Evolutionary conservation across 2,329 filamentous ascomycete genomes (phyloP), one percentile per base, ranked within the genome.

Genomic region (Venturia aucupariae): DNA sequence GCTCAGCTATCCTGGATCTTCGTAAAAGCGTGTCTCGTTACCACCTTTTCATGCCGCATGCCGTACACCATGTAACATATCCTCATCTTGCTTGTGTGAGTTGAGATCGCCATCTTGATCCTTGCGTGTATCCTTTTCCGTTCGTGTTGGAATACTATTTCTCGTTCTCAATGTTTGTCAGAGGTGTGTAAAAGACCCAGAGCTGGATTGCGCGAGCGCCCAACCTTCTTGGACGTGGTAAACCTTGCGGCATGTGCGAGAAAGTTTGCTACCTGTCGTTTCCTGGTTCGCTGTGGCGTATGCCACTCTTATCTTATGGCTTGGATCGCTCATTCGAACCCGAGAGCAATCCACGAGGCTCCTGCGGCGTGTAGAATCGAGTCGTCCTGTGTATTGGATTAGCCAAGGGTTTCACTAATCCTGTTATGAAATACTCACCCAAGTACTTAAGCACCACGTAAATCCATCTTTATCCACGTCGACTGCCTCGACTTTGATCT

Each of bases 391-490:
- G 5, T 32, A 68, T 22, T 69, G 67, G 38, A 69, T 65, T 62
- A 72, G 64, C 22, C 64, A 63, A 69, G 68, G 70, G 42, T 62
- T 65, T 46, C 69, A 71, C 1, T 51, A 19, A 41, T 24, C 10
- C 22, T 2, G 10, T 39, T 17, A n/a, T 35, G 24, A 59, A 62
- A 44, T 8, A 48, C 51, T n/a, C 7, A 57, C 67, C 66, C 68
- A 70, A 35, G 70, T 70, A 55, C 71, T 66, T 63, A 72, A 65
- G 51, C 65, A 66, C 71, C 71, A 73, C 51, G 63, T 67, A 60
- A 72, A 72, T 0, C 71, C 71, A 44, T 71, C 66, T 44, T 62
- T 61, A 24, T 64, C 65, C 17, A 72, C 64, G 15, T 72, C 67
- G n/a, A 64, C 64, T 1, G 67, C 67, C 44, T 67, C 64, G 11